Evolutionary conservation across 352 stramenopile genomes (phyloP).

Genomic region (Globisporangium camurandrum): DNA sequence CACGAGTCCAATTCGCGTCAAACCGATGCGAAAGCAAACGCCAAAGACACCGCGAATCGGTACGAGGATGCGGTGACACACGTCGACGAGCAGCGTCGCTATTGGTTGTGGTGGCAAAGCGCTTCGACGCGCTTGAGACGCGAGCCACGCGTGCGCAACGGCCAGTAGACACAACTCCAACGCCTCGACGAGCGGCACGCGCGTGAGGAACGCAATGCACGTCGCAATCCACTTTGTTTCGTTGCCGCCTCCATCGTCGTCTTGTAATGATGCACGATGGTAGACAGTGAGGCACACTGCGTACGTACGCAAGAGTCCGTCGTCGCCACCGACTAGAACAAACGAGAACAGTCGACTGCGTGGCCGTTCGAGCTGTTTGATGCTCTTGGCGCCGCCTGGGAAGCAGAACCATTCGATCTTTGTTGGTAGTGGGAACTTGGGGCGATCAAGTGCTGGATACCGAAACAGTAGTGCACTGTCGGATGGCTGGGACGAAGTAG

Average conservation of each 20-base stretch:
- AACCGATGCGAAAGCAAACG: constrained; percentile 40
- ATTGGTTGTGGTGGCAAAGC: background rate
- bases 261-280: constrained; percentile 21
- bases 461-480: constrained; percentile 60
- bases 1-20: constrained; percentile 28
- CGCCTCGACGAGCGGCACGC: constrained; percentile 53
- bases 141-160: constrained; percentile 48
- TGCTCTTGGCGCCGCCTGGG: constrained; percentile 51
- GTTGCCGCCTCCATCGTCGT: constrained; percentile 3
- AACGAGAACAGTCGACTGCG: constrained; percentile 69
- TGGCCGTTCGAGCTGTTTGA: constrained; percentile 35
- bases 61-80: constrained; percentile 51
- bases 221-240: constrained; percentile 46
- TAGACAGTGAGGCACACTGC: constrained; percentile 68
- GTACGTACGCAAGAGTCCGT: constrained; percentile 65
- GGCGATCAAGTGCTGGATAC: constrained; percentile 47
- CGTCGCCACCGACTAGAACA: constrained; percentile 63
- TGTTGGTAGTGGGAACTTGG: constrained; percentile 61
- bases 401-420: constrained; percentile 90
- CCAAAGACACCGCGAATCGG: constrained; percentile 63
- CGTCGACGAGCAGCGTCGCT: constrained; percentile 29
- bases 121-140: background rate
- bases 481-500: background rate
- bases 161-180: constrained; percentile 43
- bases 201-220: constrained; percentile 67